Conservation (phyloP, 139 green algal genomes). For the Gonium pectorale region DNA sequence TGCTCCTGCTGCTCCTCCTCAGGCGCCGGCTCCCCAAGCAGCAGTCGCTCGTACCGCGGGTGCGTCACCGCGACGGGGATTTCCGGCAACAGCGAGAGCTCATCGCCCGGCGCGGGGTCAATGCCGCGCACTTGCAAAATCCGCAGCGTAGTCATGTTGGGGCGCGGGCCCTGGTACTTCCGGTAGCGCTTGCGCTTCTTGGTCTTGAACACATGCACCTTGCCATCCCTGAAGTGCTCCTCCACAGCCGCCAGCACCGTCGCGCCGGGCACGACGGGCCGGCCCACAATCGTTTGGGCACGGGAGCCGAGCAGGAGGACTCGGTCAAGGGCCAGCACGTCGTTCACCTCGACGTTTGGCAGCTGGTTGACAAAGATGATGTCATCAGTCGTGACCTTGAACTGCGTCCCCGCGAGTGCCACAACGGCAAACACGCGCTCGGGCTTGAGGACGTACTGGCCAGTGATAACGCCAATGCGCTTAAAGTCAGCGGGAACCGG, state of each 20-base stretch:
- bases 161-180: conserved; percentile 53
- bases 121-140: conserved; percentile 54
- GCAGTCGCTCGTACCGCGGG: neutral
- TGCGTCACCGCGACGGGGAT: neutral
- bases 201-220: conserved; percentile 69
- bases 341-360: conserved; percentile 52
- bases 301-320: conserved; percentile 56
- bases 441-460: conserved; percentile 35
- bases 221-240: conserved; percentile 62
- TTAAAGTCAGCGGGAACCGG: conserved; percentile 27
- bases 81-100: conserved; percentile 1
- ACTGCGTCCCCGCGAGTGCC: conserved; percentile 55
- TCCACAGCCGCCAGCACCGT: conserved; percentile 59
- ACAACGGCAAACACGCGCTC: conserved; percentile 61
- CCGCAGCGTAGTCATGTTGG: conserved; percentile 56
- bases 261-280: conserved; percentile 53
- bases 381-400: conserved; percentile 61
- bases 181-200: conserved; percentile 62
- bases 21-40: neutral
- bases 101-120: conserved; percentile 5
- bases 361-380: conserved; percentile 65
- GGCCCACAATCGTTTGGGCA: conserved; percentile 49
- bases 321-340: conserved; percentile 56
- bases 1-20: neutral
- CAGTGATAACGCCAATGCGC: conserved; percentile 51